Percentiles rank a stretch among this genome's conserved stretches.
Evolutionary conservation across 2,329 filamentous ascomycete species (phyloP).

Genomic region (Ceratocystis alfenasii): DNA sequence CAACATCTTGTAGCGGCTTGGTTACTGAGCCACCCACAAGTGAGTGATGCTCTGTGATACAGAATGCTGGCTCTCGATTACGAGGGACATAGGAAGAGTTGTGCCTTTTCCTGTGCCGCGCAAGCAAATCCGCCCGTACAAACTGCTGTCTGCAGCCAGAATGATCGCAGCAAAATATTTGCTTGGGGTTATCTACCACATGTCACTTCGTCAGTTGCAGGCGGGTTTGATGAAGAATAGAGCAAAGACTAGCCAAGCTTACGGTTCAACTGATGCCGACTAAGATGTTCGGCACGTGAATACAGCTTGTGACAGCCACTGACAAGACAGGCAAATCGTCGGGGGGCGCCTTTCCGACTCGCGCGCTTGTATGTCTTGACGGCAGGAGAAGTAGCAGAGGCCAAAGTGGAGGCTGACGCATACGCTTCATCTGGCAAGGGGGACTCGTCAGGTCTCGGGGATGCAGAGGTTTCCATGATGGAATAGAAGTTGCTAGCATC

Average conservation of each 20-base stretch:
- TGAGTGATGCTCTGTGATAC: background rate
- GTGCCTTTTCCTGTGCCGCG: constrained; percentile 55
- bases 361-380: constrained; percentile 37
- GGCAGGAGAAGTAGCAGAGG: background rate
- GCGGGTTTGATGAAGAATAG: constrained; percentile 17
- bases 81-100: constrained; percentile 42
- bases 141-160: constrained; percentile 64
- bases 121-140: constrained; percentile 64
- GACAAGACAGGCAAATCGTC: constrained; percentile 51
- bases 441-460: background rate
- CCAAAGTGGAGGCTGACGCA: background rate
- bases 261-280: constrained; percentile 75
- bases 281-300: constrained; percentile 68
- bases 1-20: background rate
- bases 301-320: constrained; percentile 68
- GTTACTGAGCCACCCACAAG: too few species aligned
- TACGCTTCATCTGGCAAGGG: background rate
- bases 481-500: background rate
- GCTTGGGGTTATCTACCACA: constrained; percentile 54
- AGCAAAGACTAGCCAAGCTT: constrained; percentile 24
- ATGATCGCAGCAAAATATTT: constrained; percentile 67
- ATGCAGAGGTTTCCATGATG: background rate
- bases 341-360: constrained; percentile 40
- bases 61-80: constrained; percentile 34
- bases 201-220: constrained; percentile 13